Percentiles rank a stretch among this genome's conserved stretches.
phyloP scores from a whole-genome alignment of 2,329 filamentous ascomycete genomes.

The Colletotrichum shisoi region DNA sequence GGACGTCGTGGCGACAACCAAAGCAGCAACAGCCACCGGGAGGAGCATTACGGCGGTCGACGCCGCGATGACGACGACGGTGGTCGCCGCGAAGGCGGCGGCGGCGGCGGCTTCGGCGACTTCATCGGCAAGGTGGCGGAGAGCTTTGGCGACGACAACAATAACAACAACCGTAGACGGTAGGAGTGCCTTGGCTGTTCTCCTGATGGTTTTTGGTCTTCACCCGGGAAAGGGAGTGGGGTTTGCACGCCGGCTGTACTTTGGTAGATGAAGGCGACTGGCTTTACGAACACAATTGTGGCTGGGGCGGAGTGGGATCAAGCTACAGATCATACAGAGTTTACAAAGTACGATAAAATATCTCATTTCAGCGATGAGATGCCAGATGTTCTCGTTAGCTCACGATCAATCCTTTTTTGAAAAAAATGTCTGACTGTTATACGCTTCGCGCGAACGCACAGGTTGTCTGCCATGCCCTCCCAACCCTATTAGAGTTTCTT shows the following conservation, averaged over 20 bases:
- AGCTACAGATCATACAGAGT: constrained; percentile 10
- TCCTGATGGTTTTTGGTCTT: not conserved
- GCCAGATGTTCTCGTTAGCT: not conserved
- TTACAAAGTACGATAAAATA: constrained; percentile 15
- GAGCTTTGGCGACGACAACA: constrained; percentile 36
- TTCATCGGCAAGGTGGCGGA: constrained; percentile 41
- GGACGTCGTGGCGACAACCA: constrained; percentile 43
- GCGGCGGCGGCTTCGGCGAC: constrained; percentile 39
- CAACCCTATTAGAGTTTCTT: too few species aligned
- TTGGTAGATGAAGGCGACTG: constrained; percentile 16
- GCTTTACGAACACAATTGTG: constrained; percentile 10
- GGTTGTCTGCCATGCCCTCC: too few species aligned
- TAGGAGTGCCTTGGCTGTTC: constrained; percentile 14
- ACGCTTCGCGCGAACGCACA: too few species aligned
- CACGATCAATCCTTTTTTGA: not conserved
- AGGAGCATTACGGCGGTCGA: constrained; percentile 33
- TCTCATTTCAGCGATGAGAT: constrained; percentile 9
- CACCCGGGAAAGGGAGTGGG: not conserved
- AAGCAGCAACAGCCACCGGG: constrained; percentile 40
- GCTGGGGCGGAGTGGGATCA: not conserved
- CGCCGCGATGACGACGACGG: constrained; percentile 36
- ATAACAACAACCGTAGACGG: constrained; percentile 38
- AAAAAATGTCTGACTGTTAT: too few species aligned
- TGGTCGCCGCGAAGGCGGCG: constrained; percentile 35
- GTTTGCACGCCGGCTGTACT: not conserved